phyloP scores from a whole-genome alignment of 352 stramenopile species.

The Phytophthora pistaciae region DNA sequence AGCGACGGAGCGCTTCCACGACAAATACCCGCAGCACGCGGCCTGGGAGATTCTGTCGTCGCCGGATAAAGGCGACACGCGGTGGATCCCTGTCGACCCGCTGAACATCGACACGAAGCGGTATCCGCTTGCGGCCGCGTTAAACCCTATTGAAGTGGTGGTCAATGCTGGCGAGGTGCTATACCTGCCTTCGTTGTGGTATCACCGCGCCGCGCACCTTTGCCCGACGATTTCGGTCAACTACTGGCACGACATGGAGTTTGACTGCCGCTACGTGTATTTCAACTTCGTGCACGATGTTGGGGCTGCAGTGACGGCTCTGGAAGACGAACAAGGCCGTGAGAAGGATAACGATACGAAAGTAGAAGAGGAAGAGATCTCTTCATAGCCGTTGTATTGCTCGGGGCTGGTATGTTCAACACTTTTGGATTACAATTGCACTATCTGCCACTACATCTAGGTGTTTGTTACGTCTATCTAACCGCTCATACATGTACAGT shows the following conservation, averaged over 20 bases:
- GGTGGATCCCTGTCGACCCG: conserved; percentile 87
- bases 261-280: conserved; percentile 89
- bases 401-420: neutral
- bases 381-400: neutral
- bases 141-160: conserved; percentile 75
- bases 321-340: conserved; percentile 15
- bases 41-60: conserved; percentile 62
- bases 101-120: conserved; percentile 60
- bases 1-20: conserved; percentile 59
- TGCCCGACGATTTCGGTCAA: conserved; percentile 86
- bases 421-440: neutral
- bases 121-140: conserved; percentile 61
- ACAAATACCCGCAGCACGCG: conserved; percentile 53
- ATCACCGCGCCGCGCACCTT: conserved; percentile 84
- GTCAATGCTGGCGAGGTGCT: conserved; percentile 76
- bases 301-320: conserved; percentile 25
- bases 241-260: conserved; percentile 93
- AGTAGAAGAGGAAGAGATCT: neutral
- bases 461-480: neutral
- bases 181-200: conserved; percentile 87
- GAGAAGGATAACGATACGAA: conserved; percentile 1
- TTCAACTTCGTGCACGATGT: conserved; percentile 85
- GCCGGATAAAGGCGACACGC: conserved; percentile 60
- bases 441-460: neutral
- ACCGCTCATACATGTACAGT: neutral